Percentiles rank a stretch among this genome's conserved stretches.
Evolutionary conservation across 2,329 filamentous ascomycete species (phyloP).

Genomic region (Diaporthe amygdali): DNA sequence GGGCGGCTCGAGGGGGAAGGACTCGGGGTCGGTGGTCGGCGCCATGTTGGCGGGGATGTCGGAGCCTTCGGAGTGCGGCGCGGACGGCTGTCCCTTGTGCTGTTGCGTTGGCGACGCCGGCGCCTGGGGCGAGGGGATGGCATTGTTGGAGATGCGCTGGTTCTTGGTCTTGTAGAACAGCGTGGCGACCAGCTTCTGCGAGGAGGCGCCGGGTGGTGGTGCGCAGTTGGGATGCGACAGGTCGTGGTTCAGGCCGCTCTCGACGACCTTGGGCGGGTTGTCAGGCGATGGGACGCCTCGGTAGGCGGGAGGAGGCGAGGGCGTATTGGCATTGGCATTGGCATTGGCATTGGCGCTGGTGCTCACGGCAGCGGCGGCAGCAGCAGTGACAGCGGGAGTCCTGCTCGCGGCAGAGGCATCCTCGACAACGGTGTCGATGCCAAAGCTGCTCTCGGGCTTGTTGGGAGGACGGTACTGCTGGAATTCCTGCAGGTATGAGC

Average conservation of each 20-base stretch:
- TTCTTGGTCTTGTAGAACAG: conserved; percentile 63
- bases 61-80: conserved; percentile 37
- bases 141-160: conserved; percentile 37
- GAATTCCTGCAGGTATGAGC: conserved; percentile 67
- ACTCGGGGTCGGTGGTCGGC: conserved; percentile 62
- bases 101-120: conserved; percentile 35
- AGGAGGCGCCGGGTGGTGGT: conserved; percentile 51
- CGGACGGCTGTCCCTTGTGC: conserved; percentile 23
- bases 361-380: background rate
- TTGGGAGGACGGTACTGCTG: conserved; percentile 66
- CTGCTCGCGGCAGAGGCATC: conserved; percentile 46
- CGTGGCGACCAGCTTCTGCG: conserved; percentile 64
- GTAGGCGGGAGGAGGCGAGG: conserved; percentile 47
- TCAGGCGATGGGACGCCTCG: conserved; percentile 66
- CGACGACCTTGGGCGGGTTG: conserved; percentile 63
- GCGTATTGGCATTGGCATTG: background rate
- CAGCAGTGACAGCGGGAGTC: conserved; percentile 34
- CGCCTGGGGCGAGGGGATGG: conserved; percentile 41
- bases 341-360: too few species aligned
- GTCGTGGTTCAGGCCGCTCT: conserved; percentile 66
- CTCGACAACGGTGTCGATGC: conserved; percentile 70
- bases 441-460: conserved; percentile 60
- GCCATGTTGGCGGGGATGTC: conserved; percentile 60
- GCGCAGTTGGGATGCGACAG: conserved; percentile 69
- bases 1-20: conserved; percentile 65